phyloP scores from a whole-genome alignment of 2,329 filamentous ascomycete species.

The Penicillium decumbens region DNA sequence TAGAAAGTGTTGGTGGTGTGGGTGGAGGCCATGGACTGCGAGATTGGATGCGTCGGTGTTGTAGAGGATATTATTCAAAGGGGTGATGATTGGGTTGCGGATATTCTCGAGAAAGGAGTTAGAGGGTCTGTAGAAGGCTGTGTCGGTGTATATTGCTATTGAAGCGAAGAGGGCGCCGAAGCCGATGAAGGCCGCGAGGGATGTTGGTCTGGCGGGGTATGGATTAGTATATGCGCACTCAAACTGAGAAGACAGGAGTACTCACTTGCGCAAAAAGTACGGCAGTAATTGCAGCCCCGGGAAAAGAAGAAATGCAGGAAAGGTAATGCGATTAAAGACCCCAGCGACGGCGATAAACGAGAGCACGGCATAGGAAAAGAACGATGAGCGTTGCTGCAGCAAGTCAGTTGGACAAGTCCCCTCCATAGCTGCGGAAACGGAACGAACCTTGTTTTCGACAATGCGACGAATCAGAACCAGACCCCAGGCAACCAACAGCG shows the following conservation, averaged over 20 bases:
- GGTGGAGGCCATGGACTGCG: slow-evolving; percentile 70
- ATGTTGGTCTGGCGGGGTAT: slow-evolving; percentile 48
- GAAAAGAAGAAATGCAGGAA: slow-evolving; percentile 85
- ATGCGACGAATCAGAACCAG: slow-evolving; percentile 88
- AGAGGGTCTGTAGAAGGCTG: slow-evolving; percentile 64
- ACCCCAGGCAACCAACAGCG: slow-evolving; percentile 86
- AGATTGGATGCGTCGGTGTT: slow-evolving; percentile 67
- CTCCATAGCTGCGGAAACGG: slow-evolving; percentile 5
- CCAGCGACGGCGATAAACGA: slow-evolving; percentile 80
- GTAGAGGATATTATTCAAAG: slow-evolving; percentile 72
- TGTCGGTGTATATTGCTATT: slow-evolving; percentile 76
- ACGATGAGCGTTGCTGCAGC: slow-evolving; percentile 64
- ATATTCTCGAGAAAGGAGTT: slow-evolving; percentile 36
- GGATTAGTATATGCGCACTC: slow-evolving; percentile 15
- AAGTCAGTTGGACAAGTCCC: slow-evolving; percentile 2
- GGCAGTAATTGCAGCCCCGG: slow-evolving; percentile 78
- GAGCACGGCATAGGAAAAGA: slow-evolving; percentile 70
- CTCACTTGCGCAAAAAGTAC: slow-evolving; percentile 76
- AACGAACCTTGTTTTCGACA: slow-evolving; percentile 64
- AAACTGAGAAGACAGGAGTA: slow-evolving; percentile 10
- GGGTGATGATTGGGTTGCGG: slow-evolving; percentile 65
- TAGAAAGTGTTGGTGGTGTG: slow-evolving; percentile 70
- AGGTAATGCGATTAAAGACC: slow-evolving; percentile 94
- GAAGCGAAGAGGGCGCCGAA: slow-evolving; percentile 64
- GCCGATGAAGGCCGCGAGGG: slow-evolving; percentile 58